Percentiles rank a stretch among this genome's conserved stretches.
These are phyloP conservation scores for Rasamsonia emersonii DNA, from an alignment of 2,329 filamentous ascomycete genomes.

Conservation along the genomic window DNA sequence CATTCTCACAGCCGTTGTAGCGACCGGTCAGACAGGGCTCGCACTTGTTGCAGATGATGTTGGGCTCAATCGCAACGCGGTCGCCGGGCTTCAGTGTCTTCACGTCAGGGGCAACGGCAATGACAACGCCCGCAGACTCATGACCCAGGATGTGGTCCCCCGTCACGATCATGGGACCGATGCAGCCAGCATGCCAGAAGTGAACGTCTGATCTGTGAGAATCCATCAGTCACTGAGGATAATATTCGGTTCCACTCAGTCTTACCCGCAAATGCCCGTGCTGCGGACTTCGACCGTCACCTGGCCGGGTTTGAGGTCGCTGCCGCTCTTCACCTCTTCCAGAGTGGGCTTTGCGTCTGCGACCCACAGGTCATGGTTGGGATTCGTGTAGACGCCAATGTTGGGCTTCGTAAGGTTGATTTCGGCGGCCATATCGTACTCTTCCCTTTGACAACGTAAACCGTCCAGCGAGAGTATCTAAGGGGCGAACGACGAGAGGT, in stretches of 20 bases:
- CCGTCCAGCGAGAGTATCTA: neutral
- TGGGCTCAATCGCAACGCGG: conserved; percentile 87
- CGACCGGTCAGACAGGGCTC: conserved; percentile 84
- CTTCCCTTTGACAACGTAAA: neutral
- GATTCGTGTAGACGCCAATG: conserved; percentile 94
- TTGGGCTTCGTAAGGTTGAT: conserved; percentile 57
- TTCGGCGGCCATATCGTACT: conserved; percentile 7
- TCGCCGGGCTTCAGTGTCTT: conserved; percentile 72
- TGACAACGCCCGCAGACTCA: conserved; percentile 70
- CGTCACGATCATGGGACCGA: conserved; percentile 89
- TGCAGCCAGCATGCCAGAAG: conserved; percentile 94
- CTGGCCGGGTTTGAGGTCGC: conserved; percentile 67
- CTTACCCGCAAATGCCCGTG: conserved; percentile 90
- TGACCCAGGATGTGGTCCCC: conserved; percentile 88
- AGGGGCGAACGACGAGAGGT: no score
- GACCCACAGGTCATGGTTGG: conserved; percentile 84
- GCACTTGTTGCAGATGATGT: conserved; percentile 84
- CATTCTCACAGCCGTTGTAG: conserved; percentile 88
- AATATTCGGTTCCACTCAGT: no score
- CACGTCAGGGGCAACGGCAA: conserved; percentile 67
- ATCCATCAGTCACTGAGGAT: conserved; percentile 2
- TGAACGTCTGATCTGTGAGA: conserved; percentile 72
- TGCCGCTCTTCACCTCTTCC: conserved; percentile 61
- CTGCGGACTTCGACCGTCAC: conserved; percentile 84
- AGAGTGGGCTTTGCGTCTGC: conserved; percentile 66